Percentiles rank a stretch among this genome's conserved stretches.
phyloP scores from a whole-genome alignment of 225 moss, liverwort and hornwort species.

The Straminergon stramineum region DNA sequence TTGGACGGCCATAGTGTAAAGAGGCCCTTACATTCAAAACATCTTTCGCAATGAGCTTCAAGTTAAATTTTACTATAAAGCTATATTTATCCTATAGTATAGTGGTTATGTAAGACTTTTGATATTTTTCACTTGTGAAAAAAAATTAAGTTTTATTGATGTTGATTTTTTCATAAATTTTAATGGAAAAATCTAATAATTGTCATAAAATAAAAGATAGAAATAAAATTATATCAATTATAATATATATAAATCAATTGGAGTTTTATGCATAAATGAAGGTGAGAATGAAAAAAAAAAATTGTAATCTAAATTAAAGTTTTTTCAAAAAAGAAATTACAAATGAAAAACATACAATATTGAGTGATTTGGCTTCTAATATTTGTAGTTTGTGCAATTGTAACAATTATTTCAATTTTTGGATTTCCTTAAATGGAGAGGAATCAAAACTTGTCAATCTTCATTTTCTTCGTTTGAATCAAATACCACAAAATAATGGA shows the following conservation, averaged over 20 bases:
- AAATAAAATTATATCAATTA: neutral
- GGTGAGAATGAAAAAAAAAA: neutral
- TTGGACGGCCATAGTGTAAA: too few species aligned
- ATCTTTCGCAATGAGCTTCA: neutral
- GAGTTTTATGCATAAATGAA: neutral
- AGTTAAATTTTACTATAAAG: neutral
- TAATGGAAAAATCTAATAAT: neutral
- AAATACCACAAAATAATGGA: too few species aligned
- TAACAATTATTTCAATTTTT: neutral
- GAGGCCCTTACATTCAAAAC: too few species aligned
- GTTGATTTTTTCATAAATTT: neutral
- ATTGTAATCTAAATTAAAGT: neutral
- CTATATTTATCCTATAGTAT: neutral
- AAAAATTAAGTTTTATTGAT: neutral
- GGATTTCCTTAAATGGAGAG: rapidly evolving
- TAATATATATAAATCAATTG: neutral
- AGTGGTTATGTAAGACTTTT: neutral
- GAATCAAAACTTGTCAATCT: neutral
- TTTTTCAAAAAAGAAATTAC: neutral
- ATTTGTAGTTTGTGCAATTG: neutral
- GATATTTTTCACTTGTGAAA: neutral
- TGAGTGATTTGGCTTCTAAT: neutral
- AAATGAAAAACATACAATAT: neutral
- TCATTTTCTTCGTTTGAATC: neutral
- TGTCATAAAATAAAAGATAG: rapidly evolving